Base-by-base conservation (phyloP, 2,329 filamentous ascomycete species). In the Apiospora phragmitis region DNA sequence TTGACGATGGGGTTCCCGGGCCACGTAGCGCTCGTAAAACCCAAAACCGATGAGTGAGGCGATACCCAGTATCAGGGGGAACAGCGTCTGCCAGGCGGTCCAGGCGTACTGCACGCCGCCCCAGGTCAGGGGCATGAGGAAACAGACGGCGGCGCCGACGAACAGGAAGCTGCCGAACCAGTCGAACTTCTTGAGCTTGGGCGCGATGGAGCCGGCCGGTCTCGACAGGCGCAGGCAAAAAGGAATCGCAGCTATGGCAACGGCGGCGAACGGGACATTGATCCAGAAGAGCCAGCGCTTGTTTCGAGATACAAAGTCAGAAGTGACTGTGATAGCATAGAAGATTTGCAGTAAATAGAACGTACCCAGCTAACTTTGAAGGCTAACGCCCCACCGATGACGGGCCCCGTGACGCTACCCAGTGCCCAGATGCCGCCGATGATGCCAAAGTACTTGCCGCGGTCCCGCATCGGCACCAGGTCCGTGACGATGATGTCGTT, bases 91-190 rank as follows among this genome's bases (percentile, higher is more conserved):
- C 85, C 88, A 92, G 5, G 85, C 89, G 51, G 81, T 76, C 91
- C 91, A 93, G 0, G 84, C 75, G 77, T 91, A 93, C 80, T 90
- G 88, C 21, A 92, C 85, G 49, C 91, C 91, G 18, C 90, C 91
- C 84, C 32, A 65, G 16, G 32, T 65, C 32, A 65, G 9, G 59
- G 59, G 59, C 29, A 65, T 6, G 62, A 75, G 73, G 7, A 67
- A 65, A 6, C 71, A 67, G 24, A 71, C 69, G 49, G 70, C 68
- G 29, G 67, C 86, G 6, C 21, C 45, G n/a, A 91, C 84, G 76
- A 93, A 93, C 5, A 93, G 76, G 0, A 87, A 74, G 2, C 87
- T 85, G 2, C 92, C 91, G 47, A 90, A 68, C 85, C 88, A 93
- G 76, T 93, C 91, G 35, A 93, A 86, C 11, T 84, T 83, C 49